Evolutionary conservation across 2,329 filamentous ascomycete genomes (phyloP).

Genomic region (Lachnellula hyalina): DNA sequence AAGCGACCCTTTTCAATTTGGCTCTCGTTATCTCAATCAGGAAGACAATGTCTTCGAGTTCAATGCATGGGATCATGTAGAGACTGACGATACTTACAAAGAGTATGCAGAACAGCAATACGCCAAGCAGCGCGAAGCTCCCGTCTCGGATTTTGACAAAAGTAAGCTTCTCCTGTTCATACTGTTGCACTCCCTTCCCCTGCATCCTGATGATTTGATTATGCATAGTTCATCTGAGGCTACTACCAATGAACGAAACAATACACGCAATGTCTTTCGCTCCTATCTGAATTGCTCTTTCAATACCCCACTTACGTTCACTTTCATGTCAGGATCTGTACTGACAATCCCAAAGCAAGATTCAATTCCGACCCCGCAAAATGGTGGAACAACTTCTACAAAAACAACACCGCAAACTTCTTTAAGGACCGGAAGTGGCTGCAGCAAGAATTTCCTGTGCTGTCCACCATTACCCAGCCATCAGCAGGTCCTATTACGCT

Average conservation of each 20-base stretch:
- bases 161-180: slow-evolving; percentile 43
- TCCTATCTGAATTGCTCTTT: slow-evolving; percentile 58
- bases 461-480: slow-evolving; percentile 68
- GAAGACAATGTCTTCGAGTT: slow-evolving; percentile 91
- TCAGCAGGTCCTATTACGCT: slow-evolving; percentile 66
- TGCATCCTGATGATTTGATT: slow-evolving; percentile 49
- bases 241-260: slow-evolving; percentile 51
- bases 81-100: slow-evolving; percentile 83
- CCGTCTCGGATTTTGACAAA: slow-evolving; percentile 91
- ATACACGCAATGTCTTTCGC: slow-evolving; percentile 59
- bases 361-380: slow-evolving; percentile 89
- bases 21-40: slow-evolving; percentile 76
- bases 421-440: slow-evolving; percentile 99
- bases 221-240: slow-evolving; percentile 70
- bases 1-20: slow-evolving; percentile 91
- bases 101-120: slow-evolving; percentile 82
- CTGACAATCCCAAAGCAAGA: slow-evolving; percentile 53
- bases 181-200: slow-evolving; percentile 5
- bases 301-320: slow-evolving; percentile 7
- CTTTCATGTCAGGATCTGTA: slow-evolving; percentile 13
- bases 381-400: slow-evolving; percentile 98
- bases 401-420: slow-evolving; percentile 95
- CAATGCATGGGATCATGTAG: slow-evolving; percentile 98
- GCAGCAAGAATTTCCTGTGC: slow-evolving; percentile 86
- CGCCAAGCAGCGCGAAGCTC: slow-evolving; percentile 74